Base-by-base conservation (phyloP, 441 rosid species). In the Euphorbia corollata region DNA sequence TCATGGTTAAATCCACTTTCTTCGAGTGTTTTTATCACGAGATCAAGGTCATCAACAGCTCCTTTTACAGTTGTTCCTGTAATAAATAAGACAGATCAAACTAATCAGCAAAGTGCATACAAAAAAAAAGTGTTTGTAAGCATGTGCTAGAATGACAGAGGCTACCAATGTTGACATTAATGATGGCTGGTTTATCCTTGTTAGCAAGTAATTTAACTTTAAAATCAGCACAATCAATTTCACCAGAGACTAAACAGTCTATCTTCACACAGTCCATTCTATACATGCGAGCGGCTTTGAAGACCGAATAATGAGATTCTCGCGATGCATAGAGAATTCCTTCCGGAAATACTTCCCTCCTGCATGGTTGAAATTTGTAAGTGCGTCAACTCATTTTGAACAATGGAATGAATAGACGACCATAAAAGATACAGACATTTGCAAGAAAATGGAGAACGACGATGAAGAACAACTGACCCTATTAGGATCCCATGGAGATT, bases 11-110 rank as follows among this genome's bases (percentile, higher is more conserved):
- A 90, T 45, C 97, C 96, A 81, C 83, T 67, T 58, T 90, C 97
- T 82, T 88, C 88, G 51, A 92, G 93, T 50, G 92, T 90, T 73
- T 84, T 74, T 71, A 92, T 90, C 6, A 92, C 97, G 73, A 83
- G 86, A 74, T 90, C 98, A 50, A 92, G 94, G 78, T 92, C 98
- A 81, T 92, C 97, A 0, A 90, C 97, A 38, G 97, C 98, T 77
- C 98, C 97, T 78, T 92, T 90, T 20, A 92, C 98, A 65, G 98
- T 89, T 30, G 98, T 92, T 72, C 98, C 98, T 87, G 73, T 62
- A 78, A 23, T 0, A 65, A 22, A 27, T 45, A 73, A 36, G 19
- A 63, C 32, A 27, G 32, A 27, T 27, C 41, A 70, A 71, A 66
- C 55, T 74, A 59, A 22, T 15, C 19, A 23, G 55, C 47, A 16